A percentile compares a stretch with the other conserved stretches of the same genome.
Conservation (phyloP, 73 alveolate genomes). For the Paramecium octaurelia region DNA sequence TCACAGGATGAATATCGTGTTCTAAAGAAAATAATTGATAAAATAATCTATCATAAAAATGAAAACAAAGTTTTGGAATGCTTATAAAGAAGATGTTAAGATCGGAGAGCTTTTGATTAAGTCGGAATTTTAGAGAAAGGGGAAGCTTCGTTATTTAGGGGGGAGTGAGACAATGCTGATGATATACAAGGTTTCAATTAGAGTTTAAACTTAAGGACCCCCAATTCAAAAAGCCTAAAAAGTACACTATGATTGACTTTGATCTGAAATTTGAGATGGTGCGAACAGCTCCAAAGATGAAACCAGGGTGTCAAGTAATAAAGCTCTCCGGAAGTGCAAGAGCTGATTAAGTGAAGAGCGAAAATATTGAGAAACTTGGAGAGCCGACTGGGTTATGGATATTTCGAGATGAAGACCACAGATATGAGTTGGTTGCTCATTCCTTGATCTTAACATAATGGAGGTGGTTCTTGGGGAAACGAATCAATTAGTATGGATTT, state of each 20-base stretch:
- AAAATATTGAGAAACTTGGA: slow-evolving; percentile 7
- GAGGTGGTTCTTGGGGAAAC: slow-evolving; percentile 49
- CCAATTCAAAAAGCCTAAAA: background rate
- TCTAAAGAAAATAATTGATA: background rate
- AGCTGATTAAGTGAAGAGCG: slow-evolving; percentile 38
- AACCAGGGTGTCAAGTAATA: background rate
- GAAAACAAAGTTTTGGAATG: background rate
- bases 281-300: slow-evolving; percentile 47
- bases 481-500: slow-evolving; percentile 52
- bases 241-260: slow-evolving; percentile 1
- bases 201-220: background rate
- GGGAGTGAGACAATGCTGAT: background rate
- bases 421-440: slow-evolving; percentile 19
- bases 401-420: background rate
- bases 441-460: slow-evolving; percentile 6
- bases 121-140: background rate
- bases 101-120: background rate
- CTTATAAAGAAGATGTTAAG: background rate
- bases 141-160: background rate
- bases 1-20: background rate
- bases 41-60: background rate
- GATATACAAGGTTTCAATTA: background rate
- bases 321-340: background rate
- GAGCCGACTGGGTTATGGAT: background rate
- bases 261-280: slow-evolving; percentile 36